Evolutionary conservation across 1,139 yeast species (phyloP).

Genomic region (Scheffersomyces illinoinensis): DNA sequence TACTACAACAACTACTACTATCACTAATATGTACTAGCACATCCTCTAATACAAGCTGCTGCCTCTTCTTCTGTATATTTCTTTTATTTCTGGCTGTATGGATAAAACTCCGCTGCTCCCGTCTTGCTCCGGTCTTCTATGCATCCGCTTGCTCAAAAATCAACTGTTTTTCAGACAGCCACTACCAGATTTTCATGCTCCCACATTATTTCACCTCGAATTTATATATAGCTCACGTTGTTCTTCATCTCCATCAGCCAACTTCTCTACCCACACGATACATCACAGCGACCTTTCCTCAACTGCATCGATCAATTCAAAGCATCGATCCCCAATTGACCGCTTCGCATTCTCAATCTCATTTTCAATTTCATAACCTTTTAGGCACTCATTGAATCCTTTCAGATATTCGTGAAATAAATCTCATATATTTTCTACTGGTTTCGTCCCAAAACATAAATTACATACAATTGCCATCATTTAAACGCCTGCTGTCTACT

Average conservation of each 20-base stretch:
- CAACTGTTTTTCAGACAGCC: background rate
- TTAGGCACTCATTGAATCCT: background rate
- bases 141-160: background rate
- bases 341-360: background rate
- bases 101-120: background rate
- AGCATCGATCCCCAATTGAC: background rate
- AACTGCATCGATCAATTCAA: background rate
- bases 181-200: background rate
- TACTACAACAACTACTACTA: too few species aligned
- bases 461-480: background rate
- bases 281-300: background rate
- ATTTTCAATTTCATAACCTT: background rate
- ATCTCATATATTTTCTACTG: background rate
- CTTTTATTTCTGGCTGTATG: background rate
- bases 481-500: background rate
- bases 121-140: background rate
- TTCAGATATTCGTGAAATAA: background rate
- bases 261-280: background rate
- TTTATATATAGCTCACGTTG: background rate
- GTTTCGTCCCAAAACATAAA: background rate
- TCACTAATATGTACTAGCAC: background rate
- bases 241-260: background rate
- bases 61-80: background rate
- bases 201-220: background rate
- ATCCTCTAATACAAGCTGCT: background rate